Conservation (phyloP, 2,329 filamentous ascomycete species). For the Exserohilum turcica region DNA sequence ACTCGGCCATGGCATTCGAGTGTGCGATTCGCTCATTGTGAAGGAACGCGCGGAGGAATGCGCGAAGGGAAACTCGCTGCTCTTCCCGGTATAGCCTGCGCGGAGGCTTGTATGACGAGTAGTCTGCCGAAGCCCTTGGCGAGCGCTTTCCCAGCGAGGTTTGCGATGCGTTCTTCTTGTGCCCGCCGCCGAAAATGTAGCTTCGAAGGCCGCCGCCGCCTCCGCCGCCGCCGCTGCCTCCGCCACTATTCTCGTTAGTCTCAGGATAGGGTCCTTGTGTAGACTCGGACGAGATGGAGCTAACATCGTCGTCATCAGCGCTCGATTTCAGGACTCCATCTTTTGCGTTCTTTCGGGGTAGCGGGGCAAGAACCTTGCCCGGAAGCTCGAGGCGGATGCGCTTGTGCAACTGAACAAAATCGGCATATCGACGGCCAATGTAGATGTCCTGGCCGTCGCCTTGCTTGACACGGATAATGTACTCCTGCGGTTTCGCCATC, state of each 20-base stretch:
- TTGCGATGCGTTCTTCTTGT: constrained; percentile 51
- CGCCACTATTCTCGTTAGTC: constrained; percentile 42
- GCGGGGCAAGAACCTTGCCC: constrained; percentile 82
- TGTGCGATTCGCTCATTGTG: constrained; percentile 83
- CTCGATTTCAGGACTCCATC: constrained; percentile 65
- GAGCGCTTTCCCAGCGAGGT: constrained; percentile 45
- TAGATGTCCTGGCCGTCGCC: constrained; percentile 76
- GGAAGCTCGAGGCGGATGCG: constrained; percentile 82
- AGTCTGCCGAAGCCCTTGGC: constrained; percentile 42
- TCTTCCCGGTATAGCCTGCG: constrained; percentile 79
- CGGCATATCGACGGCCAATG: constrained; percentile 83
- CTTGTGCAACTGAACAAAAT: constrained; percentile 82
- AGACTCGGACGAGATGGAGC: constrained; percentile 80
- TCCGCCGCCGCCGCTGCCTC: constrained; percentile 31
- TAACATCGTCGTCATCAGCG: constrained; percentile 70
- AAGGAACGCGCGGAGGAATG: constrained; percentile 84
- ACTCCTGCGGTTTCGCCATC: constrained; percentile 65
- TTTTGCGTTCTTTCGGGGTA: constrained; percentile 91
- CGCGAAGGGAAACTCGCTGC: constrained; percentile 87
- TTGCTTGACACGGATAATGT: constrained; percentile 82
- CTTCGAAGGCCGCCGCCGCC: constrained; percentile 49
- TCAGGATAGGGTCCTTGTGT: constrained; percentile 61
- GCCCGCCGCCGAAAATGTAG: constrained; percentile 49
- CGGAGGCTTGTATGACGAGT: constrained; percentile 47
- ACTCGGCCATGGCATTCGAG: constrained; percentile 83